A percentile compares a stretch with the other conserved stretches of the same genome.
Conservation (phyloP, 202 grass and related monocot genomes). For the Miscanthus sacchariflorus region DNA sequence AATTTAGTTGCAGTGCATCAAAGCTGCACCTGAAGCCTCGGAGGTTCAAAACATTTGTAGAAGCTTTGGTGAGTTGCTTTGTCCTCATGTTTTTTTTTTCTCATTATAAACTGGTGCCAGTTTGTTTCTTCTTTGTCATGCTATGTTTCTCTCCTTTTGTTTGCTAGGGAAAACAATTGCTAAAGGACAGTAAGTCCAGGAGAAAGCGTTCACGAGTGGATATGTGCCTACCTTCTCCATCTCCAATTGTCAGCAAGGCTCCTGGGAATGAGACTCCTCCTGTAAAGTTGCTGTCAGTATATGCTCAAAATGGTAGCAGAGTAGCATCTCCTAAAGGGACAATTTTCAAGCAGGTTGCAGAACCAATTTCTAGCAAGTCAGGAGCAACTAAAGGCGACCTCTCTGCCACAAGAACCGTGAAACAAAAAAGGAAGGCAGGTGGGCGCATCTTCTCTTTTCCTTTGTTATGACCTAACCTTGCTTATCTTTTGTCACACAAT, state of each 20-base stretch:
- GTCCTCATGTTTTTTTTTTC: conserved; percentile 26
- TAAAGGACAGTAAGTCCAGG: conserved; percentile 91
- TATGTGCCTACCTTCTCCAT: conserved; percentile 60
- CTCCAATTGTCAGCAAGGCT: conserved; percentile 56
- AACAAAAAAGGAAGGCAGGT: conserved; percentile 94
- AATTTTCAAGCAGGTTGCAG: conserved; percentile 59
- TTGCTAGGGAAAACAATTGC: conserved; percentile 81
- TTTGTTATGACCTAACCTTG: conserved; percentile 40
- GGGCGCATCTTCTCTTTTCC: conserved; percentile 41
- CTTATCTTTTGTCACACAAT: conserved; percentile 24
- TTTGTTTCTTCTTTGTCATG: conserved; percentile 41
- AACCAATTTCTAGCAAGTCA: conserved; percentile 68
- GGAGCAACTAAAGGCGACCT: conserved; percentile 71
- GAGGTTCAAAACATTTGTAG: conserved; percentile 98
- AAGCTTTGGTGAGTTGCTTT: conserved; percentile 77
- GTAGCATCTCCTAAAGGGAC: conserved; percentile 64
- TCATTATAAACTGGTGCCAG: conserved; percentile 14
- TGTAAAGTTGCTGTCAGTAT: conserved; percentile 62
- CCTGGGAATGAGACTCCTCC: conserved; percentile 65
- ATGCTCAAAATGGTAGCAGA: conserved; percentile 68
- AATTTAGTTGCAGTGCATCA: conserved; percentile 94
- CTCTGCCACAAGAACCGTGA: conserved; percentile 72
- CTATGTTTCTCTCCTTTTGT: conserved; percentile 22
- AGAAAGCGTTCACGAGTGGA: conserved; percentile 74
- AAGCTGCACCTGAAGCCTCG: conserved; percentile 95